Percentiles rank a stretch among this genome's conserved stretches.
Evolutionary conservation across 805 yeast species (phyloP).

Genomic region (Schwanniomyces yamadae): DNA sequence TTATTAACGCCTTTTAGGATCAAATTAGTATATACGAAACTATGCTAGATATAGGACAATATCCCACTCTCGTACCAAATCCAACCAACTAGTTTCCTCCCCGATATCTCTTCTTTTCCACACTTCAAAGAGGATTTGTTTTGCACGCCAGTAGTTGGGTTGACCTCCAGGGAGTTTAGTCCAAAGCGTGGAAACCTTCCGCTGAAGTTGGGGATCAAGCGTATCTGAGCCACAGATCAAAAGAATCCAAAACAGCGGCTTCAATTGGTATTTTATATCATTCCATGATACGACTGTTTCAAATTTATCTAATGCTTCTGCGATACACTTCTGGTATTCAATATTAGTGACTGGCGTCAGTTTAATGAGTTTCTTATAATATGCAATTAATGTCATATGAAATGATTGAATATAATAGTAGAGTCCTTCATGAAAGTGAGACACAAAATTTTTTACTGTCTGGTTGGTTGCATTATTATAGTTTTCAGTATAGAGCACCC

Average conservation of each 20-base stretch:
- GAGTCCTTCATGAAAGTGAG: slow-evolving; percentile 41
- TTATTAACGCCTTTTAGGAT: background rate
- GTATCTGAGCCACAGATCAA: slow-evolving; percentile 44
- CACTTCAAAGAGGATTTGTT: slow-evolving; percentile 52
- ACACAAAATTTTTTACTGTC: slow-evolving; percentile 23
- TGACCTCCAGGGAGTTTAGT: slow-evolving; percentile 22
- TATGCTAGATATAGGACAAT: slow-evolving; percentile 36
- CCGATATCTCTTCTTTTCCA: slow-evolving; percentile 45
- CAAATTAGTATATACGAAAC: background rate
- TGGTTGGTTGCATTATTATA: slow-evolving; percentile 10
- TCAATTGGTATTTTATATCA: slow-evolving; percentile 17
- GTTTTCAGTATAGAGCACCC: slow-evolving; percentile 35
- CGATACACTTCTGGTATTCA: slow-evolving; percentile 37
- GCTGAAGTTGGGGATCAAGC: slow-evolving; percentile 25
- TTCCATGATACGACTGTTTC: slow-evolving; percentile 21
- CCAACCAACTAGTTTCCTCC: slow-evolving; percentile 48
- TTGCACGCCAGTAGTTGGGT: slow-evolving; percentile 52
- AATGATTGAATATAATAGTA: slow-evolving; percentile 38
- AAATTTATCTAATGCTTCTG: slow-evolving; percentile 33
- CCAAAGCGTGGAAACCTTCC: slow-evolving; percentile 32
- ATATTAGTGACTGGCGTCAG: slow-evolving; percentile 17
- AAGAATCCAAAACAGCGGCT: slow-evolving; percentile 50
- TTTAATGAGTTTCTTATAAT: slow-evolving; percentile 47
- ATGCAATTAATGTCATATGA: slow-evolving; percentile 44
- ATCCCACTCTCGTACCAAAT: slow-evolving; percentile 56